These are phyloP conservation scores for Hibiscus mutabilis DNA, from an alignment of 345 rosid species.

Conservation along the genomic window DNA sequence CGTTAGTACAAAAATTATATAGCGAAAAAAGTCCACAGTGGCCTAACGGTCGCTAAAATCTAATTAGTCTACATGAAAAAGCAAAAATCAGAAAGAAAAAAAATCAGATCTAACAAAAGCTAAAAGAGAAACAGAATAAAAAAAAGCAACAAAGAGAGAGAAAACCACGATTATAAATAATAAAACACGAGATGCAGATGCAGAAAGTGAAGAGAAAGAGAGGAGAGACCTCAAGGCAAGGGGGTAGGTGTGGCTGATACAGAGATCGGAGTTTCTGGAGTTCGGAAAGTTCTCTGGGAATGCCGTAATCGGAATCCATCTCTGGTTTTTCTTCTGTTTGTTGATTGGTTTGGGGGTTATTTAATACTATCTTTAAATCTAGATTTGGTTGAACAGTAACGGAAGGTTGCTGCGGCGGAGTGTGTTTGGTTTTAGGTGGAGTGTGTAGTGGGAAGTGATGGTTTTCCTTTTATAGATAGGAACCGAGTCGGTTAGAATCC, in stretches of 20 bases:
- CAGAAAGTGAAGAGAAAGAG: neutral
- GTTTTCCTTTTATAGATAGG: neutral
- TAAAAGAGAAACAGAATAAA: neutral
- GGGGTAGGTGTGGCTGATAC: neutral
- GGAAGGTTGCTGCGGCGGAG: neutral
- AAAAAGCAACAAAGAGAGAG: neutral
- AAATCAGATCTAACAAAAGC: neutral
- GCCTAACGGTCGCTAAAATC: neutral
- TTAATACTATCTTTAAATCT: neutral
- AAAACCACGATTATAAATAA: neutral
- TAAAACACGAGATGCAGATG: neutral
- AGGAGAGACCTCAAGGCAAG: neutral
- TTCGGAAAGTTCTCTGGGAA: slow-evolving; percentile 83
- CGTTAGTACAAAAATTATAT: neutral
- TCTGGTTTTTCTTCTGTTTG: neutral
- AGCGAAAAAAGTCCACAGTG: neutral
- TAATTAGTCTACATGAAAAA: neutral
- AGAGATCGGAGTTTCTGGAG: slow-evolving; percentile 44
- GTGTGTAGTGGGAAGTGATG: neutral
- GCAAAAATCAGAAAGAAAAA: neutral
- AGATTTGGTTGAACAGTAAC: neutral
- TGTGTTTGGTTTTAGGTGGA: neutral
- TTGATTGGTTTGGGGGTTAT: neutral
- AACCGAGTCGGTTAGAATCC: neutral
- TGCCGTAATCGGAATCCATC: slow-evolving; percentile 97